Base-by-base conservation (phyloP, 2,329 filamentous ascomycete species). In the Xylariomycetidae sp. region DNA sequence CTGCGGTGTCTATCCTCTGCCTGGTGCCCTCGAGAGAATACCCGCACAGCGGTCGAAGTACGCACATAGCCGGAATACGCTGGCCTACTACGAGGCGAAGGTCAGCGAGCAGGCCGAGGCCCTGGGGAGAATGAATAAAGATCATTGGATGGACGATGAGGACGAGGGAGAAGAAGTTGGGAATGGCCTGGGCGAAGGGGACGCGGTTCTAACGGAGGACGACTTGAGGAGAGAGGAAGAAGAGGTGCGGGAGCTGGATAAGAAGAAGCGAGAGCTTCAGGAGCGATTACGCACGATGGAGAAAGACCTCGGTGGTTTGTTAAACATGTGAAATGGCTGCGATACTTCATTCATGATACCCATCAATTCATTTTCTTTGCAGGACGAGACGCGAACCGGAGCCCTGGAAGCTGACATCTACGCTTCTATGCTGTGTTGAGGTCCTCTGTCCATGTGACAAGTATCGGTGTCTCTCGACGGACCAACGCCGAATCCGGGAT, bases 1-100 rank as follows among this genome's bases (percentile, higher is more conserved):
- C 18, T 89, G 88, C 48, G 75, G 75, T 27, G 89, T 96, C 17
- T 97, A 96, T 55, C 83, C 87, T 20, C 73, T 94, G 17, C 75
- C 84, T 0, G 89, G 88, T 4, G 87, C 86, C 4, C 60, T 74
- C 12, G 87, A 94, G 51, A 76, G 81, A 41, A 94, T 97, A 45
- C 68, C 78, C 1, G 69, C 71, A 25, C 70, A 95, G 52, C 73
- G 88, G 40, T 73, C 75, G 34, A 80, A 86, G 50, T 77, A 90
- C 58, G 70, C 76, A 25, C 73, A 86, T 49, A 74, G 92, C 38
- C 71, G 71, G 19, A 78, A 78, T 30, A 95, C 88, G 15, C 69
- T 92, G 50, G 76, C 74, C 9, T 84, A 87, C 48, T 88, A 95
- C 50, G 89, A 97, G 62, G 71, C 72, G 10, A 80, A 82, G 34